These are phyloP conservation scores for Diplosphaera chodatii DNA, from an alignment of 139 green algal species.

Conservation along the genomic window DNA sequence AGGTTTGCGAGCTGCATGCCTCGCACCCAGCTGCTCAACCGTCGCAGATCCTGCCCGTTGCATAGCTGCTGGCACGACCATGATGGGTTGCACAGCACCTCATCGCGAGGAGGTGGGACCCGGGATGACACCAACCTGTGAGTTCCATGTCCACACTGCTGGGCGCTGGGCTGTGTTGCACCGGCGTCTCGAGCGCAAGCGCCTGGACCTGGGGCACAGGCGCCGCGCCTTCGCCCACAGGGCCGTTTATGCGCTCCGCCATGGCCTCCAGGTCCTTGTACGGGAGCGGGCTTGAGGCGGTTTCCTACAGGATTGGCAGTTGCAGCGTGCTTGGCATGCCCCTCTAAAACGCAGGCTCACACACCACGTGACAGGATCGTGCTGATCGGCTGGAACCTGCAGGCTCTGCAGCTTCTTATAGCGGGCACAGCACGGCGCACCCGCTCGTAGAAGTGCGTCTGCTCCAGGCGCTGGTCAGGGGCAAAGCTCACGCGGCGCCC, in stretches of 20 bases:
- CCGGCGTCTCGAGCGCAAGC: too few species aligned
- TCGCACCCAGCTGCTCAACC: too few species aligned
- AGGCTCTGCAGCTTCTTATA: constrained; percentile 2
- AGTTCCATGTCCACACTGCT: not conserved
- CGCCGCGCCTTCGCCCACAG: not conserved
- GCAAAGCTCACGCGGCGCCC: constrained; percentile 63
- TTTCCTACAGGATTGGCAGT: too few species aligned
- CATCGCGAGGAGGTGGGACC: too few species aligned
- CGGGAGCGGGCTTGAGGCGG: constrained; percentile 2
- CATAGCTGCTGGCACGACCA: too few species aligned
- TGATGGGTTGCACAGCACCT: too few species aligned
- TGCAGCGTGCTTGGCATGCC: too few species aligned
- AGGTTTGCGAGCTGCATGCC: too few species aligned
- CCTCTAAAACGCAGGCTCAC: too few species aligned
- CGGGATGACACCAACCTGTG: not conserved
- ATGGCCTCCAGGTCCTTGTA: not conserved
- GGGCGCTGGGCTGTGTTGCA: not conserved
- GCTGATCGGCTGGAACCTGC: not conserved
- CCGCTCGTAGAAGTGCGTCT: constrained; percentile 33
- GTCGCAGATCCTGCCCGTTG: too few species aligned
- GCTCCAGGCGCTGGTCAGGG: constrained; percentile 61
- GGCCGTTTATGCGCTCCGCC: constrained; percentile 1
- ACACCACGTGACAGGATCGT: too few species aligned
- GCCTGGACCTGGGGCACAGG: not conserved
- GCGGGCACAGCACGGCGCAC: not conserved